These are phyloP conservation scores for Carnegiea gigantea DNA, from an alignment of 179 eudicot species.

Conservation along the genomic window DNA sequence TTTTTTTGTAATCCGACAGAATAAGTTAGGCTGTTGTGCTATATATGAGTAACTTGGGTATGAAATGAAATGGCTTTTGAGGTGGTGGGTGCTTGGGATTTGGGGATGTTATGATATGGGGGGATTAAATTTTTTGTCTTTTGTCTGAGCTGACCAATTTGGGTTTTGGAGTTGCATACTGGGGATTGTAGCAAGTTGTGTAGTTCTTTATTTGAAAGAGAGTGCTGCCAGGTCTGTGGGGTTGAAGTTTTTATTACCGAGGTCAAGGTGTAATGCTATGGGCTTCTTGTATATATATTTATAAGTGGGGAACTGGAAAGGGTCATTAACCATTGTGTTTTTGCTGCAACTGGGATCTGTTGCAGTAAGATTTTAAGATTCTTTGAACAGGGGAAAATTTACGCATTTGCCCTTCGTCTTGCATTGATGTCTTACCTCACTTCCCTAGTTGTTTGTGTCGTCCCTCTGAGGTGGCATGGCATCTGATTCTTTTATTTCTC, in stretches of 20 bases:
- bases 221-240: constrained; percentile 9
- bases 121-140: constrained; percentile 10
- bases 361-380: constrained; percentile 34
- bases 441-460: neutral
- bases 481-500: constrained; percentile 23
- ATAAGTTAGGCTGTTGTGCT: neutral
- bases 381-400: constrained; percentile 24
- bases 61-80: constrained; percentile 11
- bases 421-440: constrained; percentile 19
- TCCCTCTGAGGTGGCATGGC: constrained; percentile 27
- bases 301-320: constrained; percentile 24
- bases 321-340: constrained; percentile 24
- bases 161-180: constrained; percentile 11
- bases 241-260: constrained; percentile 18
- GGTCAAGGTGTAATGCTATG: neutral
- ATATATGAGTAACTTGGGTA: neutral
- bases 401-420: constrained; percentile 35
- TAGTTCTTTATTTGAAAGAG: neutral
- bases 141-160: constrained; percentile 8
- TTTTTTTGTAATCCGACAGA: too few species aligned
- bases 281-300: constrained; percentile 14
- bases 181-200: neutral
- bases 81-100: constrained; percentile 15
- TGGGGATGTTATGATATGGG: constrained; percentile 12
- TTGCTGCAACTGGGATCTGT: constrained; percentile 34